A percentile compares a stretch with the other conserved stretches of the same genome.
These are phyloP conservation scores for Blastocystis sp. DNA, from an alignment of 352 stramenopile species.

Conservation along the genomic window DNA sequence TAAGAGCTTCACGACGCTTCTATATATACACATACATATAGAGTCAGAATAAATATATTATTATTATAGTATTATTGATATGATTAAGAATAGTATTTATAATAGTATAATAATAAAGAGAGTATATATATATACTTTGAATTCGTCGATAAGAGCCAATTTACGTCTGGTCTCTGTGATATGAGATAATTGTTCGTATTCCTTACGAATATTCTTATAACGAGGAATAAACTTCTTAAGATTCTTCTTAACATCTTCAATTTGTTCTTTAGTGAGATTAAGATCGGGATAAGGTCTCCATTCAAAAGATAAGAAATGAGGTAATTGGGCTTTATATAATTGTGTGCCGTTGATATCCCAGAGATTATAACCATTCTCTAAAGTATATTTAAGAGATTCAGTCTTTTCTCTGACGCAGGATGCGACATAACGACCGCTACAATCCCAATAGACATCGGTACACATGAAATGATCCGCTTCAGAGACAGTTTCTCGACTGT, in stretches of 20 bases:
- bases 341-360: constrained; percentile 5
- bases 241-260: not conserved
- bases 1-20: too few relatives aligned
- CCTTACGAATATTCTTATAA: not conserved
- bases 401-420: not conserved
- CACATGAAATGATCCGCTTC: constrained; percentile 22
- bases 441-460: constrained; percentile 5
- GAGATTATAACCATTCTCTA: constrained; percentile 16
- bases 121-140: too few relatives aligned
- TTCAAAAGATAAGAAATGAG: not conserved
- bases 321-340: not conserved
- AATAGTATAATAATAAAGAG: too few relatives aligned
- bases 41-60: too few relatives aligned
- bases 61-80: too few relatives aligned
- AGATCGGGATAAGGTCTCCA: not conserved
- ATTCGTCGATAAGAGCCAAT: not conserved
- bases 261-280: not conserved
- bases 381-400: not conserved
- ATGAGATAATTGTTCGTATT: constrained; percentile 4
- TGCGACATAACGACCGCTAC: constrained; percentile 10
- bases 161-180: constrained; percentile 17
- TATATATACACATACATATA: too few relatives aligned
- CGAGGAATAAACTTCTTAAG: not conserved
- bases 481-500: not conserved
- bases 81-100: too few relatives aligned